phyloP scores from a whole-genome alignment of 495 filamentous ascomycete species.

The Penicillium alfredii region DNA sequence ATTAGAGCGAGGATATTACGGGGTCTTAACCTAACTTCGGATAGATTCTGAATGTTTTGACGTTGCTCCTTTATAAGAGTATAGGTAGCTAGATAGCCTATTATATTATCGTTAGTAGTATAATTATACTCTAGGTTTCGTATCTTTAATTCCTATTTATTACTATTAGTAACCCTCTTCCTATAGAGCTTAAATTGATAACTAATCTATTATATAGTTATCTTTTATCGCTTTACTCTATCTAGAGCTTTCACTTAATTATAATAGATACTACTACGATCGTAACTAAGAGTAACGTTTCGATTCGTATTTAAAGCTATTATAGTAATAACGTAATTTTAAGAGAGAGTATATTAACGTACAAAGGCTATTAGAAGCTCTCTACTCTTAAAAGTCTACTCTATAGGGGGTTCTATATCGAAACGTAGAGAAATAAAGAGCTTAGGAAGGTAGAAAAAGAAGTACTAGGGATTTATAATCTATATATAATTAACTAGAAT shows the following conservation, averaged over 20 bases:
- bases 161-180: neutral
- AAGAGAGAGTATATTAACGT: neutral
- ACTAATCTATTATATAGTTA: neutral
- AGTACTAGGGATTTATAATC: neutral
- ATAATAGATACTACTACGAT: neutral
- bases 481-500: neutral
- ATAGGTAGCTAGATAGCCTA: neutral
- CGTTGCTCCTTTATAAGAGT: neutral
- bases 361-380: neutral
- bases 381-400: neutral
- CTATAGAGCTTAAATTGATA: neutral
- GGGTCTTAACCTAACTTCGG: neutral
- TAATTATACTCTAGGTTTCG: neutral
- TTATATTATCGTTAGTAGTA: neutral
- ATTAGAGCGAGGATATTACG: neutral
- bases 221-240: neutral
- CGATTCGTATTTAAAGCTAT: neutral
- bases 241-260: neutral
- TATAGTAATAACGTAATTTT: neutral
- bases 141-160: neutral
- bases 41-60: neutral
- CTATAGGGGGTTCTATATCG: neutral
- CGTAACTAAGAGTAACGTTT: neutral
- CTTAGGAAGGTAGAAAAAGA: neutral
- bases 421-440: neutral